Evolutionary conservation across 1,139 yeast genomes (phyloP).

Genomic region (Casaregolazyma lundiana): DNA sequence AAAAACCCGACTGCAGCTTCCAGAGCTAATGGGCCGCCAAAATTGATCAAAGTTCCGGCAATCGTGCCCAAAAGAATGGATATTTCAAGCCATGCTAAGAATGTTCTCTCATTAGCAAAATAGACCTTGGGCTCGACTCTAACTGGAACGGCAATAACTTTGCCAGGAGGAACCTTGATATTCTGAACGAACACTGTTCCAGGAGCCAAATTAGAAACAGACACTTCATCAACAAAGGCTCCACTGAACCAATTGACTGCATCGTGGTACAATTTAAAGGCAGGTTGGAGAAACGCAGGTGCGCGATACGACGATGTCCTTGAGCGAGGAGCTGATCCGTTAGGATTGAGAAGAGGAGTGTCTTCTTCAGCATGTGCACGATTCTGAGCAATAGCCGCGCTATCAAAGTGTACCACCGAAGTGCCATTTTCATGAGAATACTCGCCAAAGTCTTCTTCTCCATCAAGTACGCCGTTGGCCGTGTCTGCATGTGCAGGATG

Average conservation of each 20-base stretch:
- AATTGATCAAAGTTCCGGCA: slow-evolving; percentile 89
- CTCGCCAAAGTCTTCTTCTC: slow-evolving; percentile 23
- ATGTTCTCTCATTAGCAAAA: slow-evolving; percentile 97
- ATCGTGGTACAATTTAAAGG: slow-evolving; percentile 11
- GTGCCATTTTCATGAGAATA: slow-evolving; percentile 14
- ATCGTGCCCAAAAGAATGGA: slow-evolving; percentile 91
- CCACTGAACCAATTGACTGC: slow-evolving; percentile 26
- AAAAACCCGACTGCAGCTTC: slow-evolving; percentile 90
- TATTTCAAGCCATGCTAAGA: slow-evolving; percentile 93
- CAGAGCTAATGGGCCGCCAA: slow-evolving; percentile 74
- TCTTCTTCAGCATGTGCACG: slow-evolving; percentile 24
- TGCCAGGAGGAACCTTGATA: slow-evolving; percentile 61
- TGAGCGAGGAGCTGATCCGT: background rate
- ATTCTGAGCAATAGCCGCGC: slow-evolving; percentile 22
- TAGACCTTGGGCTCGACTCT: slow-evolving; percentile 98
- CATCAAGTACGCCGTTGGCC: slow-evolving; percentile 39
- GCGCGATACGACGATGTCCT: slow-evolving; percentile 8
- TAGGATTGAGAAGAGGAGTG: slow-evolving; percentile 25
- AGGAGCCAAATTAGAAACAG: slow-evolving; percentile 67
- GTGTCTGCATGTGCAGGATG: slow-evolving; percentile 46
- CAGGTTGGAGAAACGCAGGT: slow-evolving; percentile 13
- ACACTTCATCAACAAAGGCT: slow-evolving; percentile 38
- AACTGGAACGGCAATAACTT: slow-evolving; percentile 92
- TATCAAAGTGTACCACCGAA: slow-evolving; percentile 25
- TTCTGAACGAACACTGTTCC: slow-evolving; percentile 70